phyloP scores from a whole-genome alignment of 2,329 filamentous ascomycete genomes.

The Fusarium sp. region DNA sequence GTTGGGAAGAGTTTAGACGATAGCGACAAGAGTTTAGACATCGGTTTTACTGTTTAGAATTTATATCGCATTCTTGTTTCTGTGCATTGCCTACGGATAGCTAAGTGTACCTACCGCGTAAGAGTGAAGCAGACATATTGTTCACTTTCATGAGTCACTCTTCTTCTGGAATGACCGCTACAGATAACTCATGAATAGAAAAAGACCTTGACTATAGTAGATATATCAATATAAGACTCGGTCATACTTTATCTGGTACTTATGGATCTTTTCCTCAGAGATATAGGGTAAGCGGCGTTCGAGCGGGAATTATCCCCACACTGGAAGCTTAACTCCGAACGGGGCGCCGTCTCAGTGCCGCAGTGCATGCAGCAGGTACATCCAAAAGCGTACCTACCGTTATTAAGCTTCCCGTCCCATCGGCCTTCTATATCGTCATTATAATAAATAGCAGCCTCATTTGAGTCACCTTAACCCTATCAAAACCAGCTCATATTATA shows the following conservation, averaged over 20 bases:
- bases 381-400: background rate
- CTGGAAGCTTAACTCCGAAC: background rate
- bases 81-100: background rate
- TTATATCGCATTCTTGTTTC: background rate
- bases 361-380: background rate
- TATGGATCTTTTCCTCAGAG: background rate
- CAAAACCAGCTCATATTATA: background rate
- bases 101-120: accelerated
- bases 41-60: background rate
- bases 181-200: background rate
- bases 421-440: constrained; percentile 33
- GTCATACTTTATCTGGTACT: background rate
- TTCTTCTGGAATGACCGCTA: background rate
- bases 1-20: background rate
- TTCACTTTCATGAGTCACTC: background rate
- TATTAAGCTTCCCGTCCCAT: background rate
- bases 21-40: background rate
- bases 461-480: background rate
- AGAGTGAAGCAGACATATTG: background rate
- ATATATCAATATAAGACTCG: background rate
- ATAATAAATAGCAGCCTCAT: constrained; percentile 10
- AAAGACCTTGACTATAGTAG: background rate
- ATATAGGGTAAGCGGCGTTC: background rate
- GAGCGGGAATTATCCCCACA: background rate
- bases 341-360: background rate